Evolutionary conservation across 2,329 filamentous ascomycete genomes (phyloP).

Genomic region (Trichoderma gracile): DNA sequence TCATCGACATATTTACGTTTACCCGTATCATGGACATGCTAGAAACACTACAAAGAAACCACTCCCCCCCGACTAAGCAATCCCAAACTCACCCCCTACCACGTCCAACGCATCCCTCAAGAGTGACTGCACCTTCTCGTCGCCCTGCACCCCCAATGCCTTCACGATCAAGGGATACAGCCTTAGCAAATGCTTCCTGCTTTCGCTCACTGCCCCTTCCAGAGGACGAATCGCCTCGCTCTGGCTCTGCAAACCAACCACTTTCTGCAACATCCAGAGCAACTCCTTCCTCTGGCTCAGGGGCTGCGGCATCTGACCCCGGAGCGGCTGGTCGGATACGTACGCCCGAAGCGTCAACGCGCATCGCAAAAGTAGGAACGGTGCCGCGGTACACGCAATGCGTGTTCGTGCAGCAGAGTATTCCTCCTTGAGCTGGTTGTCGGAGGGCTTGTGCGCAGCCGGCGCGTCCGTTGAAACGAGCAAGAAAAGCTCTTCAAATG

Average conservation of each 20-base stretch:
- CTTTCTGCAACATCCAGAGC: slow-evolving; percentile 64
- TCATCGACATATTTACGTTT: not conserved
- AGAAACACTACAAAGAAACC: not conserved
- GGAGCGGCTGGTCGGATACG: slow-evolving; percentile 85
- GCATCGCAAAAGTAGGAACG: slow-evolving; percentile 78
- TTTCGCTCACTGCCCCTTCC: slow-evolving; percentile 53
- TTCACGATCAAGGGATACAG: slow-evolving; percentile 76
- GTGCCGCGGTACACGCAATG: slow-evolving; percentile 74
- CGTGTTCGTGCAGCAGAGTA: slow-evolving; percentile 48
- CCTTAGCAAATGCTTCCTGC: slow-evolving; percentile 73
- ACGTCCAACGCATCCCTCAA: slow-evolving; percentile 62
- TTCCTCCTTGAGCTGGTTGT: slow-evolving; percentile 32
- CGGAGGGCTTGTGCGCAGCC: slow-evolving; percentile 42
- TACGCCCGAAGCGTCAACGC: slow-evolving; percentile 81
- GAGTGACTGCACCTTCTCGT: slow-evolving; percentile 59
- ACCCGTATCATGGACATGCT: not conserved
- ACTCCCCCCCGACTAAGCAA: not conserved
- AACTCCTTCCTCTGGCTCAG: slow-evolving; percentile 78
- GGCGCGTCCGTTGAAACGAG: slow-evolving; percentile 55
- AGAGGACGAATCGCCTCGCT: slow-evolving; percentile 65
- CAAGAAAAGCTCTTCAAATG: slow-evolving; percentile 75
- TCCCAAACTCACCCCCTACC: slow-evolving; percentile 54
- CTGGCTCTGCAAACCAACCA: slow-evolving; percentile 69
- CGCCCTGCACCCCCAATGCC: slow-evolving; percentile 59
- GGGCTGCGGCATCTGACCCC: slow-evolving; percentile 87